Base-by-base conservation (phyloP, 2,329 filamentous ascomycete genomes). In the Fusarium sublunatum region DNA sequence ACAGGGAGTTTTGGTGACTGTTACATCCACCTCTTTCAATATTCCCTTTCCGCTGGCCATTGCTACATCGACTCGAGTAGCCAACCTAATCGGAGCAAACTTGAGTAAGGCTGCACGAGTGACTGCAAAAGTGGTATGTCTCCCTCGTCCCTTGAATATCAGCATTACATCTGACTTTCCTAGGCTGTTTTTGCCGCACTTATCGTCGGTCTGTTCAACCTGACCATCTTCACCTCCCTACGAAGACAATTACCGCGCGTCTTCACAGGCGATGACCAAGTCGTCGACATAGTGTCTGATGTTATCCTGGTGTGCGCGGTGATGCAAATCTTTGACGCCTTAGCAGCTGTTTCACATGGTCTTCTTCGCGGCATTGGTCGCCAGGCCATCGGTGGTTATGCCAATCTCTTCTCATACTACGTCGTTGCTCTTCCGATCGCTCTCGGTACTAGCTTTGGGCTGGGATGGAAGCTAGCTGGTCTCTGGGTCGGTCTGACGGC, bases 41-140 rank as follows among this genome's bases (percentile, higher is more conserved):
- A 87, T 97, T 35, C 92, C 93, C 0, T 97, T 97, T 78, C 91
- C 93, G 0, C 82, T 97, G 39, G 91, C 89, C n/a, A 93, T 97
- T 47, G 93, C 93, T 3, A 88, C 89, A 0, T 93, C 89, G 6
- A 97, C 93, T 0, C 88, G 93, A 0, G 86, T 97, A 9, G 93
- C 93, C 2, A 97, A 96, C 68, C 80, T 97, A 13, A 94, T 97
- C 58, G 93, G 93, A 6, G 93, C 93, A 0, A 88, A 88, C 1
- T 81, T 96, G 5, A 87, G 91, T 3, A 86, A 88, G 29, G 90
- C 93, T 0, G 93, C 93, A 2, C 90, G 88, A 70, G 90, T 86
- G 2, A 89, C 90, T 1, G 90, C 90, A 7, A 88, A 86, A 75
- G 92, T 96, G 49, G 88, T 82, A 68, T 62, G 79, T 77, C 36